Evolutionary conservation across 305 asterid genomes (phyloP), one percentile per base, ranked within the genome.

Genomic region (Fraxinus floribunda): DNA sequence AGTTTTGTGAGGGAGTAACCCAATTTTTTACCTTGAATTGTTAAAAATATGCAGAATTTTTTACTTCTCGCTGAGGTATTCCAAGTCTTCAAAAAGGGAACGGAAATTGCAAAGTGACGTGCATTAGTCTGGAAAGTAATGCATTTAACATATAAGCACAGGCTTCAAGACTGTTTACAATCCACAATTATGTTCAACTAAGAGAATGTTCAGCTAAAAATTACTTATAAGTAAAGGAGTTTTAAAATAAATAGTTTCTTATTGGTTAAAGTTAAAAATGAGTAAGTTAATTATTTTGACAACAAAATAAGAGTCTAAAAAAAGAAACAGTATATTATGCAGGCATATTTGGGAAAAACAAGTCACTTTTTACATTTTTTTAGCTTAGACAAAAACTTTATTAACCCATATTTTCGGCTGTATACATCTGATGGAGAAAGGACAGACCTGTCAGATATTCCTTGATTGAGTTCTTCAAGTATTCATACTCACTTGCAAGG

Each of bases 401-500:
- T 13, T 11, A 46, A n/a, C 24, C 10, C 26, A 55, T n/a, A 57
- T 3, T 16, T 57, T 57, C 68, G 2, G 20, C 16, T 39, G 24
- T n/a, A 76, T 20, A 32, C 10, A 24, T 22, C 52, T 75, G 18
- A 29, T 46, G n/a, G 49, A 78, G 82, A 32, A 30, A 77, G 73
- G 30, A 81, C 87, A 55, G 15, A 92, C 97, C 99, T 64, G 98
- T 93, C 76, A 92, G 86, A 88, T 84, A 94, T 75, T 87, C 94
- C 86, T 86, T 86, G 85, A 95, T 91, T 49, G 98, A 95, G 89
- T 85, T 87, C 89, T 95, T 95, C 91, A 95, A 88, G 91, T 95
- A 95, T 3, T 86, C 89, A 80, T 94, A 95, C 86, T 95, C 99
- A 22, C 88, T 72, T 36, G 89, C 90, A 38, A 95, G 87, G 89